Base-by-base conservation (phyloP, 768 basidiomycete species). In the Amanita rimosa region DNA sequence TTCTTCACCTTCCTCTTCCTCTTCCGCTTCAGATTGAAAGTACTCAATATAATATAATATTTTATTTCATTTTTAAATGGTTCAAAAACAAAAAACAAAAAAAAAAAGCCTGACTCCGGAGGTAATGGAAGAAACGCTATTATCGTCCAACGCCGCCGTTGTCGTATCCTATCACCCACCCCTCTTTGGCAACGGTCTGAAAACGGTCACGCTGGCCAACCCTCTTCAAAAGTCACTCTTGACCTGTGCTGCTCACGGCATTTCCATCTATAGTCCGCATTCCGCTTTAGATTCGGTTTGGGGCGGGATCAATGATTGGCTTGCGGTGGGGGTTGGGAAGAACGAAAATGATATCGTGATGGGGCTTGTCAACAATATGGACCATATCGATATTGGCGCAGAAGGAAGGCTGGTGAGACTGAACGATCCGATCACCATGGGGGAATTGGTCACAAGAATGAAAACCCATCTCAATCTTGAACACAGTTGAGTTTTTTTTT, bases 301-400 rank as follows among this genome's bases (percentile, higher is more conserved):
- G 56, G 86, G 78, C 4, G 94, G 95, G 0, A 78, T 95, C 46
- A 96, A 95, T 59, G 91, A 94, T 64, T 96, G 88, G 87, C 75
- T 93, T 13, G 85, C 79, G 1, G 59, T 68, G 61, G 78, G 74
- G 31, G 60, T 76, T 29, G 64, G 77, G 53, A 67, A 64, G 42
- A 64, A 53, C 14, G 61, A 57, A 33, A 59, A 65, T 53, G 69
- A 67, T 43, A 54, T 59, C 53, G 57, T 72, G 50, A 54, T 57
- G 44, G 59, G 64, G 48, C 68, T 76, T 49, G 65, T 59, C n/a
- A n/a, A n/a, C n/a, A n/a, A n/a, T n/a, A n/a, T n/a, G n/a, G n/a
- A n/a, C 50, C 66, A 36, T 16, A 39, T 38, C 14, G 44, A 46
- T n/a, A 19, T 44, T 6, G 50, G 76, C 42, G 88, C 79, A 39